Base-by-base conservation (phyloP, 1,284 basidiomycete species). In the Cryptococcus jaspeensis region DNA sequence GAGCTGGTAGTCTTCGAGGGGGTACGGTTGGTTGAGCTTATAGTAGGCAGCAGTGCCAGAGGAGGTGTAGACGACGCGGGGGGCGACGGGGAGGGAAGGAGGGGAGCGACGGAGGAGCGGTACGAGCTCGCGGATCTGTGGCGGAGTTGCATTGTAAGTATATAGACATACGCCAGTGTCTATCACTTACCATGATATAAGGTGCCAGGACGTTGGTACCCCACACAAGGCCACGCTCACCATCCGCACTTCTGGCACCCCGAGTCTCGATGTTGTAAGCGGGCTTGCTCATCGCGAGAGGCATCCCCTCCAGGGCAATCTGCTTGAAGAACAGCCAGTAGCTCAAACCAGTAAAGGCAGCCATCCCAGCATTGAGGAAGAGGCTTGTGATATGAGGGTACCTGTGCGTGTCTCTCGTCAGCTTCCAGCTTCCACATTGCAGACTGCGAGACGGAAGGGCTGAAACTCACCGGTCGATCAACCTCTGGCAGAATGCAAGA, bases 131-230 rank as follows among this genome's bases (percentile, higher is more conserved):
- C 70, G 67, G 16, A 67, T 63, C 77, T 78, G 52, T 4, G 12
- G 15, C 12, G 1, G 38, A 22, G 3, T 20, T 28, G n/a, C 7
- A 20, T 12, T 3, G 45, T 11, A 20, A 20, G 23, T 0, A 39
- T 44, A 35, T 20, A 12, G 13, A 18, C 8, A 43, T 28, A n/a
- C 25, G 35, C 20, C 25, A 47, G 16, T 6, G 11, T 32, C 28
- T 9, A 9, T 3, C 3, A 81, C 88, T 60, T 65, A 92, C 91
- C 66, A 95, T 76, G 39, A 84, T 80, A 69, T 89, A 94, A 67
- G 91, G 89, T 0, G 88, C 86, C 54, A 94, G 89, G 22, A 92
- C 81, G 65, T 94, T 94, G 54, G 85, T 87, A 67, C 92, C 88
- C 89, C 89, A 95, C 8, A 88, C 83, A 80, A 82, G 85, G 0